Percentiles rank a stretch among this genome's conserved stretches.
Conservation (phyloP, 805 yeast genomes). For the Metschnikowia corniflorae region DNA sequence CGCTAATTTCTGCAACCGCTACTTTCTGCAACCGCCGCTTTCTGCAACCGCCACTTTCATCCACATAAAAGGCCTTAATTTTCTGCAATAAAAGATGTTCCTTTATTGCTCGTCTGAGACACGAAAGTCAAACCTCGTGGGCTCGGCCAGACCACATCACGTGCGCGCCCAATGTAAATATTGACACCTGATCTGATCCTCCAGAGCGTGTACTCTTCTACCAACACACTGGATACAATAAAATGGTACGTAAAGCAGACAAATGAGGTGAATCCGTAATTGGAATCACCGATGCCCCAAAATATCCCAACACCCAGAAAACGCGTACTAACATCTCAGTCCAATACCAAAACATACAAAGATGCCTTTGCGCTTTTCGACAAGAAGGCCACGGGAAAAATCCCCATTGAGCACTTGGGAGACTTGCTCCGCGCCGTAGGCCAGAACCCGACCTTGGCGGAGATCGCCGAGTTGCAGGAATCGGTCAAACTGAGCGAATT, state of each 20-base stretch:
- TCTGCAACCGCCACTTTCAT: no score
- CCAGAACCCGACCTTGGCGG: slow-evolving; percentile 94
- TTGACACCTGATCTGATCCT: background rate
- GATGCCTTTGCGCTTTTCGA: slow-evolving; percentile 97
- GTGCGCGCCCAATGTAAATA: slow-evolving; percentile 3
- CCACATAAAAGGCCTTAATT: no score
- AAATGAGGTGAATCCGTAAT: no score
- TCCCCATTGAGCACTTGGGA: slow-evolving; percentile 79
- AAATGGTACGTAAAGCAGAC: no score
- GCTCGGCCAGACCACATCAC: slow-evolving; percentile 1
- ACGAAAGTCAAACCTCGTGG: no score
- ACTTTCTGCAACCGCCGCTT: no score
- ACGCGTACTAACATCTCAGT: slow-evolving; percentile 17
- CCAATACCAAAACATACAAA: slow-evolving; percentile 52
- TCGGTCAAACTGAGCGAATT: slow-evolving; percentile 46
- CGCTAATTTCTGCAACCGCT: no score
- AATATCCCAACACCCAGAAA: background rate
- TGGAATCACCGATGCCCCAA: no score
- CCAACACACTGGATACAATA: no score
- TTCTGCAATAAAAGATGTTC: no score
- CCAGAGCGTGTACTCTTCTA: no score
- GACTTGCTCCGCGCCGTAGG: slow-evolving; percentile 96
- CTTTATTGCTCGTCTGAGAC: no score
- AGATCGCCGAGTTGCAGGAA: slow-evolving; percentile 52
- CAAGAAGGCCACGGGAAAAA: slow-evolving; percentile 91